Base-by-base conservation (phyloP, 768 basidiomycete genomes). In the Pisolithus albus region DNA sequence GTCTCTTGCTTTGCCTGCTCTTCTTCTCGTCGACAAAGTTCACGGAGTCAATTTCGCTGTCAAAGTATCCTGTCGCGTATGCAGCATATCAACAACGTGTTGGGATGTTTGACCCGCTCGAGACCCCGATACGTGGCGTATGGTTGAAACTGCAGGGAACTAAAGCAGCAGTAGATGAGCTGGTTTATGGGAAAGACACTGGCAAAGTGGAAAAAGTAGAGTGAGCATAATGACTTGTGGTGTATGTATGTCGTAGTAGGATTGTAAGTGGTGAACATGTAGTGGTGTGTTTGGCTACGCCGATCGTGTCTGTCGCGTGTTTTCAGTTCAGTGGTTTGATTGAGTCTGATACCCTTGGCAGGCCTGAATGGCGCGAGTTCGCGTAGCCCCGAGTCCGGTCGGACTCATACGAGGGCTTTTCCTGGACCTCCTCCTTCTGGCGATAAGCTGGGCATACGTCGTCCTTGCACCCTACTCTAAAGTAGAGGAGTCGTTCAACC, bases 401-500 rank as follows among this genome's bases (percentile, higher is more conserved):
- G 13, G 43, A n/a, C n/a, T 45, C n/a, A 28, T 45, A 45, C 43
- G 30, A n/a, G 57, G 51, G 26, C 24, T 69, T 8, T 52, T 59
- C 4, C 68, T 79, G 16, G 88, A 90, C 59, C 56, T 70, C 18
- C 60, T 81, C 9, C 60, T 88, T 15, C 64, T 83, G 23, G 61
- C 60, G 0, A 72, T 75, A 43, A 73, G 74, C 48, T 88, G 82
- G 77, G 58, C 63, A 1, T 86, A 95, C 56, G 86, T 94, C 44
- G 57, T 87, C 23, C 71, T 90, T 3, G 80, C 89, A 2, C 95
- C 96, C 0, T 92, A 87, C 64, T 88, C 90, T 4, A 99, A 99
- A 71, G 96, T 99, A 26, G 96, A 99, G 67, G 96, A 99, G 70
- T 89, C 87, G 61, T 97, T 97, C 75, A 93, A 87, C 58, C 77